Evolutionary conservation across 2,329 filamentous ascomycete genomes (phyloP).

Genomic region (Cryphonectria radicalis): DNA sequence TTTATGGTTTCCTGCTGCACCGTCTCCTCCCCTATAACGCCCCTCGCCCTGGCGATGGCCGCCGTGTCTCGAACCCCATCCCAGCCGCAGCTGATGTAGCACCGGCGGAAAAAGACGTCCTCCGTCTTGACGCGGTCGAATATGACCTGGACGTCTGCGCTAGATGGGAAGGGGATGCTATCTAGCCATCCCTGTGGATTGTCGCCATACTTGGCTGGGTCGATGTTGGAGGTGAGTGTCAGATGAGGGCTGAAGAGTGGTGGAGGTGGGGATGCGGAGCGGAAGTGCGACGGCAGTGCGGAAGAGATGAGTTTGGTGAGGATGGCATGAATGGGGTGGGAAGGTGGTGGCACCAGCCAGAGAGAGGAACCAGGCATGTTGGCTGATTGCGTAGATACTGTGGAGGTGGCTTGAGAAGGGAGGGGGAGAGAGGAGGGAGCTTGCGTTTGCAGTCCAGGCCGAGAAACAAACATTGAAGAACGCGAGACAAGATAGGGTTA

Average conservation of each 20-base stretch:
- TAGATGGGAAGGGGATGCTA: conserved; percentile 31
- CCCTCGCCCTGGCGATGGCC: conserved; percentile 35
- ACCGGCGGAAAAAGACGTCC: conserved; percentile 38
- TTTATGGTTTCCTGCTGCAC: conserved; percentile 31
- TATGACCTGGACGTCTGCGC: conserved; percentile 27
- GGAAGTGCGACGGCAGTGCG: conserved; percentile 36
- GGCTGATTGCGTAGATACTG: neutral
- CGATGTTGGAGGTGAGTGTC: conserved; percentile 38
- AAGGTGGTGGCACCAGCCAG: conserved; percentile 38
- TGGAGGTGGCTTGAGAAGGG: neutral
- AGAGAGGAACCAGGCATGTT: conserved; percentile 41
- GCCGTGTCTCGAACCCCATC: conserved; percentile 34
- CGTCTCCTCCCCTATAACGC: conserved; percentile 33
- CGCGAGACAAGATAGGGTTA: neutral
- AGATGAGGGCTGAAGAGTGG: conserved; percentile 37
- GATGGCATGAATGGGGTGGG: conserved; percentile 33
- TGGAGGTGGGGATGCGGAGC: conserved; percentile 31
- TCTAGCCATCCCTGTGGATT: conserved; percentile 39
- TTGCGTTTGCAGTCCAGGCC: neutral
- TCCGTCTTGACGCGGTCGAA: conserved; percentile 34
- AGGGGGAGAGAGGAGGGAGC: neutral
- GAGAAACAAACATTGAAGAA: neutral
- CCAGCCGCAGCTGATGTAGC: conserved; percentile 35
- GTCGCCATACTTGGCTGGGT: conserved; percentile 32
- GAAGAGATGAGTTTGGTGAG: conserved; percentile 33